These are phyloP conservation scores for Xylaria sp. DNA, from an alignment of 2,329 filamentous ascomycete genomes.

Conservation along the genomic window DNA sequence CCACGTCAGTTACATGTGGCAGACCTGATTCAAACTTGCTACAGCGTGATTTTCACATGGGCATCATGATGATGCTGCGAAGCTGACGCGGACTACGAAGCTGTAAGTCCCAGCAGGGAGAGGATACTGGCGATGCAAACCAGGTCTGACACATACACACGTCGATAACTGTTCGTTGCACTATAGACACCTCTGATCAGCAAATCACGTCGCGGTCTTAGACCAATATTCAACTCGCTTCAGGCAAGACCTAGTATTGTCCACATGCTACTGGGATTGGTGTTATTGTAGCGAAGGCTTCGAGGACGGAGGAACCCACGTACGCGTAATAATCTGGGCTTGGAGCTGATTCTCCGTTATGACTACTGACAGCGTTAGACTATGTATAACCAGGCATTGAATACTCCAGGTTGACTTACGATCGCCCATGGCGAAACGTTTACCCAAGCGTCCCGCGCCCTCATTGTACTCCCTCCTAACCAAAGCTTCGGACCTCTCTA, in stretches of 20 bases:
- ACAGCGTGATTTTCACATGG: not conserved
- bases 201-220: no score
- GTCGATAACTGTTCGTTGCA: constrained; percentile 54
- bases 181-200: constrained; percentile 14
- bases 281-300: not conserved
- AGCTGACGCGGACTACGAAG: not conserved
- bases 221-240: not conserved
- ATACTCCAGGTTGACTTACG: constrained; percentile 20
- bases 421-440: constrained; percentile 53
- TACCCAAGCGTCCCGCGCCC: constrained; percentile 48
- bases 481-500: constrained; percentile 49
- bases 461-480: constrained; percentile 53
- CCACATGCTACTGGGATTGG: not conserved
- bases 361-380: constrained; percentile 23
- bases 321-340: constrained; percentile 51
- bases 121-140: not conserved
- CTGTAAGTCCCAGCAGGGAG: no score
- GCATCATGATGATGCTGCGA: not conserved
- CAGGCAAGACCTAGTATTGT: not conserved
- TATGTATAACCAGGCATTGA: not conserved
- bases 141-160: constrained; percentile 38
- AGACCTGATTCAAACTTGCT: not conserved
- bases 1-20: not conserved
- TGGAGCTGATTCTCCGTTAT: constrained; percentile 53
- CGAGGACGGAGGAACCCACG: not conserved